A percentile compares a stretch with the other conserved stretches of the same genome.
phyloP scores from a whole-genome alignment of 2,329 filamentous ascomycete genomes.

The Talaromyces sp. region DNA sequence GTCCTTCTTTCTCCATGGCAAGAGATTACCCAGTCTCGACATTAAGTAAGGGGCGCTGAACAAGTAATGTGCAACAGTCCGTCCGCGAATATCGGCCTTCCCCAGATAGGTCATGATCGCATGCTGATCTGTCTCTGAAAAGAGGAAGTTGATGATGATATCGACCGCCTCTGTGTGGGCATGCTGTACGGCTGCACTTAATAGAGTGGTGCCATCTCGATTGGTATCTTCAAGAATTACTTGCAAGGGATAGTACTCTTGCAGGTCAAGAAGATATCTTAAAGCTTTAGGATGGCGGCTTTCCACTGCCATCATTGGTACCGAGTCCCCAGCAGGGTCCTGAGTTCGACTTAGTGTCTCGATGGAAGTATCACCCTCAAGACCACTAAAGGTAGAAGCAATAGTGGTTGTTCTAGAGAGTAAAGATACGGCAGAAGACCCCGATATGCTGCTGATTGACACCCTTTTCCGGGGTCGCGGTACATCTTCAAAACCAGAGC shows the following conservation, averaged over 20 bases:
- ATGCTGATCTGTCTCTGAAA: constrained; percentile 50
- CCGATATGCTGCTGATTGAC: constrained; percentile 79
- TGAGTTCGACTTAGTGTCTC: constrained; percentile 56
- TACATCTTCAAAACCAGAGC: constrained; percentile 37
- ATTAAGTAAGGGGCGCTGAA: constrained; percentile 87
- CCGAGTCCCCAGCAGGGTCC: constrained; percentile 68
- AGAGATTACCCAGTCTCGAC: constrained; percentile 64
- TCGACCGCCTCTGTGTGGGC: constrained; percentile 71
- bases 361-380: constrained; percentile 83
- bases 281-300: constrained; percentile 66
- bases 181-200: constrained; percentile 86
- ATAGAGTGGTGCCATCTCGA: constrained; percentile 80
- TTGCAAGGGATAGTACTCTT: constrained; percentile 67
- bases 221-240: constrained; percentile 78
- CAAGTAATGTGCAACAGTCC: constrained; percentile 90
- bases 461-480: constrained; percentile 67
- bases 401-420: constrained; percentile 75
- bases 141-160: constrained; percentile 67
- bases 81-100: constrained; percentile 74
- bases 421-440: constrained; percentile 76
- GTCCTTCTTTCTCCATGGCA: constrained; percentile 87
- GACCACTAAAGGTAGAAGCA: constrained; percentile 64
- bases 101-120: constrained; percentile 64
- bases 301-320: constrained; percentile 81
- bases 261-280: constrained; percentile 71